Conservation (phyloP, 345 rosid species). For the Pugionium cornutum region DNA sequence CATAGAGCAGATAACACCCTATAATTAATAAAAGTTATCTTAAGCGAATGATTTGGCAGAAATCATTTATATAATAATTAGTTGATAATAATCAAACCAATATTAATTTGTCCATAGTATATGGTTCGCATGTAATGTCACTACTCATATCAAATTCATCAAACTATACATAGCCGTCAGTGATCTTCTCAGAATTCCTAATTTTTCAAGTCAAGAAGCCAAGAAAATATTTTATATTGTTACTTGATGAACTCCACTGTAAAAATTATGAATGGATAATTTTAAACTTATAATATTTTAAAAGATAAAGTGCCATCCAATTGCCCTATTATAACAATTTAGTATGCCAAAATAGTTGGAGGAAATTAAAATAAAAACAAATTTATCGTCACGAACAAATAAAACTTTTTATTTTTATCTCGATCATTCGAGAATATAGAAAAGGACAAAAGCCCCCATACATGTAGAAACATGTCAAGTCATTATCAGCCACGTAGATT, state of each 20-base stretch:
- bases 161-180: constrained; percentile 10
- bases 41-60: too few species aligned
- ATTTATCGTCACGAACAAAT: not conserved
- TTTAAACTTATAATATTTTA: too few species aligned
- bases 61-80: too few species aligned
- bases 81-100: too few species aligned
- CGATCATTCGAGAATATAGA: constrained; percentile 27
- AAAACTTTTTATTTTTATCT: constrained; percentile 8
- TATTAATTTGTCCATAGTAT: not conserved
- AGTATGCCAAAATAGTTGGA: too few species aligned
- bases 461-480: constrained; percentile 36
- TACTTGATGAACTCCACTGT: not conserved
- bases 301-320: too few species aligned
- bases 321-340: too few species aligned
- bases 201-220: not conserved
- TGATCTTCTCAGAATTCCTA: not conserved
- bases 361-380: too few species aligned
- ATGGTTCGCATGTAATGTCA: constrained; percentile 35
- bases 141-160: constrained; percentile 14
- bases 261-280: not conserved
- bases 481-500: constrained; percentile 39
- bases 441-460: constrained; percentile 26
- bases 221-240: not conserved
- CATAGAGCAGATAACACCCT: too few species aligned
- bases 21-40: too few species aligned